Evolutionary conservation across 208 protist genomes (phyloP).

Genomic region (Trypanosoma avium): DNA sequence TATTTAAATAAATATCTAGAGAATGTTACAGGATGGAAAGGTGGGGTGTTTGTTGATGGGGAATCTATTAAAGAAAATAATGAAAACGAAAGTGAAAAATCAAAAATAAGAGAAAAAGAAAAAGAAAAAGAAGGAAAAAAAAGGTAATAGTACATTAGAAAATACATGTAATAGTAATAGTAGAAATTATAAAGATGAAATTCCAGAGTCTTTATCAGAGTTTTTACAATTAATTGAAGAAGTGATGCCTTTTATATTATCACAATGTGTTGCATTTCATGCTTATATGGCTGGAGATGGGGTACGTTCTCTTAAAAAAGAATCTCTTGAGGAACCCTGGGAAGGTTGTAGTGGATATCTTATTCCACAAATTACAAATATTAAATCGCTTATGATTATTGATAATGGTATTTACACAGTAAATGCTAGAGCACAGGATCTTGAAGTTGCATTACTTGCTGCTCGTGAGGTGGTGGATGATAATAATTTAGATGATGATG

Average conservation of each 20-base stretch:
- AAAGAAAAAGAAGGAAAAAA: no score
- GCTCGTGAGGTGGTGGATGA: constrained; percentile 71
- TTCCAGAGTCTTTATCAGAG: constrained; percentile 67
- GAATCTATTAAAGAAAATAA: constrained; percentile 9
- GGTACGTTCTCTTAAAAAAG: constrained; percentile 45
- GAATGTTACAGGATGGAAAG: constrained; percentile 77
- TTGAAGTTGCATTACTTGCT: constrained; percentile 80
- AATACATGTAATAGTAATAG: no score
- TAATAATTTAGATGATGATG: constrained; percentile 17
- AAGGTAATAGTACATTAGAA: no score
- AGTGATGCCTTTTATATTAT: constrained; percentile 86
- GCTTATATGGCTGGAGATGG: constrained; percentile 78
- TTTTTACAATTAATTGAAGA: constrained; percentile 72
- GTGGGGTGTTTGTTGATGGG: constrained; percentile 22
- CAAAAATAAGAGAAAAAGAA: no score
- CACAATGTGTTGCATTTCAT: constrained; percentile 77
- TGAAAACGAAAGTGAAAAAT: not conserved
- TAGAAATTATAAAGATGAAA: constrained; percentile 59
- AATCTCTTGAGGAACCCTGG: constrained; percentile 60
- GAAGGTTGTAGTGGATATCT: constrained; percentile 80
- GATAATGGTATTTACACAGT: constrained; percentile 72
- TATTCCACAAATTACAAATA: constrained; percentile 59
- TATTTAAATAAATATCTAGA: constrained; percentile 72
- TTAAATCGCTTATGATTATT: constrained; percentile 88
- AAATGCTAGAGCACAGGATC: constrained; percentile 61